These are phyloP conservation scores for Acacia melanoxylon DNA, from an alignment of 306 rosid species.

Conservation along the genomic window DNA sequence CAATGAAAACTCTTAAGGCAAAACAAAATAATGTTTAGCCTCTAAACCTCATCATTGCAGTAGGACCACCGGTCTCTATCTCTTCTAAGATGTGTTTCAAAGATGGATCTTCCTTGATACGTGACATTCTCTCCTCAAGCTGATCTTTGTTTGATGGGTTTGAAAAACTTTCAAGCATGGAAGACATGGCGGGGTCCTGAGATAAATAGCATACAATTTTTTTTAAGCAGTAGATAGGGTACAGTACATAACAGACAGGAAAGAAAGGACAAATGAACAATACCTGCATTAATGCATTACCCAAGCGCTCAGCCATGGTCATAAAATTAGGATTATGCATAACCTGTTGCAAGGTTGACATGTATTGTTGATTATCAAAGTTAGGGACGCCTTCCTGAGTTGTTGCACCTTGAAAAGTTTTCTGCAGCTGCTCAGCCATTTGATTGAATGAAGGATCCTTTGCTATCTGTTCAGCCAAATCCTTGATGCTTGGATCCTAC, in stretches of 20 bases:
- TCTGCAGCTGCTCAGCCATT: conserved; percentile 98
- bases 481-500: conserved; percentile 98
- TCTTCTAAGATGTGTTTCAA: conserved; percentile 93
- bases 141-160: conserved; percentile 84
- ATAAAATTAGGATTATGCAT: conserved; percentile 97
- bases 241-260: conserved; percentile 10
- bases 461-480: conserved; percentile 93
- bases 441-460: conserved; percentile 94
- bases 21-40: background rate
- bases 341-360: conserved; percentile 91
- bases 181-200: conserved; percentile 95
- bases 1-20: conserved; percentile 19
- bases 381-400: conserved; percentile 68
- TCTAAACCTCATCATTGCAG: conserved; percentile 96
- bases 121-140: conserved; percentile 97
- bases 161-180: conserved; percentile 76
- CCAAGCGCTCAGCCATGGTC: conserved; percentile 98
- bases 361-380: conserved; percentile 87
- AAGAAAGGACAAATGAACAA: background rate
- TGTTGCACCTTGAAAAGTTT: conserved; percentile 69
- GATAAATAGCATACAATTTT: conserved; percentile 27
- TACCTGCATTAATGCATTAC: conserved; percentile 96
- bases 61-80: conserved; percentile 94
- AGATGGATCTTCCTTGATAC: conserved; percentile 94
- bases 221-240: conserved; percentile 8